phyloP scores from a whole-genome alignment of 495 filamentous ascomycete genomes.

The Filosporella fistucella region DNA sequence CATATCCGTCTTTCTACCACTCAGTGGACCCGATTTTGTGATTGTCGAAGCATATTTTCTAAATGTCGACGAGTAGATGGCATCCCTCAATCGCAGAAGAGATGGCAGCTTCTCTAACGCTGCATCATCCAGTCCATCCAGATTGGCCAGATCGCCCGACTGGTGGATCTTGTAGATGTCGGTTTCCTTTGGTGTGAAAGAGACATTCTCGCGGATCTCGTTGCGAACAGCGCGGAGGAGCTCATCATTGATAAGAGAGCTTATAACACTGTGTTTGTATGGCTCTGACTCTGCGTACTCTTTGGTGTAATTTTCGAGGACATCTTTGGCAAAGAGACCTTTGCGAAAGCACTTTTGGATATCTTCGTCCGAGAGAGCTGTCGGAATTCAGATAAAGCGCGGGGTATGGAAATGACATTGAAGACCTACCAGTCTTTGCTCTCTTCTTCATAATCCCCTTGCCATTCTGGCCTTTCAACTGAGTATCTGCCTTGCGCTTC shows the following conservation, averaged over 20 bases:
- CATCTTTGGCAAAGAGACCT: slow-evolving; percentile 66
- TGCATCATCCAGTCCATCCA: slow-evolving; percentile 83
- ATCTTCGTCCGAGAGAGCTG: slow-evolving; percentile 21
- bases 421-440: slow-evolving; percentile 21
- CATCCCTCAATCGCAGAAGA: slow-evolving; percentile 81
- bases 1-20: slow-evolving; percentile 97
- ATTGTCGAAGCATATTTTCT: slow-evolving; percentile 81
- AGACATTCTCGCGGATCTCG: slow-evolving; percentile 83
- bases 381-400: slow-evolving; percentile 4
- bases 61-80: slow-evolving; percentile 86
- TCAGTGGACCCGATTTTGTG: slow-evolving; percentile 79
- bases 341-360: slow-evolving; percentile 56
- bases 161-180: slow-evolving; percentile 99
- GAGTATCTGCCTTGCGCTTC: slow-evolving; percentile 23
- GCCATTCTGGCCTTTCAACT: slow-evolving; percentile 18
- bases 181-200: slow-evolving; percentile 97
- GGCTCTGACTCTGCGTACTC: slow-evolving; percentile 70
- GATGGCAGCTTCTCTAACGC: slow-evolving; percentile 80
- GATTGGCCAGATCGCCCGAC: slow-evolving; percentile 94
- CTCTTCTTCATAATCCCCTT: slow-evolving; percentile 23
- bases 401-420: not conserved
- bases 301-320: slow-evolving; percentile 62
- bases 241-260: slow-evolving; percentile 65
- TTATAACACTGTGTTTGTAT: slow-evolving; percentile 91
- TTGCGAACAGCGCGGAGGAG: slow-evolving; percentile 82